A percentile compares a stretch with the other conserved stretches of the same genome.
Evolutionary conservation across 495 filamentous ascomycete genomes (phyloP).

Genomic region (Melanomma pulvis-pyrius): DNA sequence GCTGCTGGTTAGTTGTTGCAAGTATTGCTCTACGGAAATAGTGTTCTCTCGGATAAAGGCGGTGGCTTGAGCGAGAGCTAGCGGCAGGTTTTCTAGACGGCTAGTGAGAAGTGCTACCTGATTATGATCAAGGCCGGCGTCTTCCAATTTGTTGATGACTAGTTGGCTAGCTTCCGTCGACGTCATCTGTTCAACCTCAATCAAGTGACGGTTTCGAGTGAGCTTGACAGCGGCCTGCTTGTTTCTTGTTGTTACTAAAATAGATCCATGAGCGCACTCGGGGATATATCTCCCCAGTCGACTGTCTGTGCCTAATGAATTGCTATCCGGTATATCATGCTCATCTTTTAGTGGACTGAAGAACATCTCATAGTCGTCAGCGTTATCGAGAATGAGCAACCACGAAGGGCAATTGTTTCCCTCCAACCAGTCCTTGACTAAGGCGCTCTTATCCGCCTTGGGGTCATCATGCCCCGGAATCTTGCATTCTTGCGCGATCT

Average conservation of each 20-base stretch:
- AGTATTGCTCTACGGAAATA: not conserved
- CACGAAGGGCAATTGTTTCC: not conserved
- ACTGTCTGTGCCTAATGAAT: not conserved
- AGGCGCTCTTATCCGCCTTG: not conserved
- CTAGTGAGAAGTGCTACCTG: not conserved
- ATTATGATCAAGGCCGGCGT: conserved; percentile 1
- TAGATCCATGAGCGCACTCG: too few species aligned
- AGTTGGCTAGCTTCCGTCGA: too few species aligned
- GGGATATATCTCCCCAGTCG: not conserved
- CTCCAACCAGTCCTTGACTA: not conserved
- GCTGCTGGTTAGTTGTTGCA: not conserved
- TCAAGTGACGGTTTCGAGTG: too few species aligned
- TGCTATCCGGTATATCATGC: not conserved
- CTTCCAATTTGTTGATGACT: conserved; percentile 48
- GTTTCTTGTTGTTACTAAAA: too few species aligned
- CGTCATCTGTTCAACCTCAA: too few species aligned
- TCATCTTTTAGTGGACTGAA: not conserved
- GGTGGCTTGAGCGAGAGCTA: not conserved
- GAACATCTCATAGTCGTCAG: not conserved
- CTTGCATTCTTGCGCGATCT: not conserved
- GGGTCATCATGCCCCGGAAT: not conserved
- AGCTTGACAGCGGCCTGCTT: too few species aligned
- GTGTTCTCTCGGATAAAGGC: conserved; percentile 15
- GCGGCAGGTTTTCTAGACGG: not conserved
- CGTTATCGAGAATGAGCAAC: not conserved